phyloP scores from a whole-genome alignment of 805 yeast genomes.

The Cyberlindnera mycetangii region DNA sequence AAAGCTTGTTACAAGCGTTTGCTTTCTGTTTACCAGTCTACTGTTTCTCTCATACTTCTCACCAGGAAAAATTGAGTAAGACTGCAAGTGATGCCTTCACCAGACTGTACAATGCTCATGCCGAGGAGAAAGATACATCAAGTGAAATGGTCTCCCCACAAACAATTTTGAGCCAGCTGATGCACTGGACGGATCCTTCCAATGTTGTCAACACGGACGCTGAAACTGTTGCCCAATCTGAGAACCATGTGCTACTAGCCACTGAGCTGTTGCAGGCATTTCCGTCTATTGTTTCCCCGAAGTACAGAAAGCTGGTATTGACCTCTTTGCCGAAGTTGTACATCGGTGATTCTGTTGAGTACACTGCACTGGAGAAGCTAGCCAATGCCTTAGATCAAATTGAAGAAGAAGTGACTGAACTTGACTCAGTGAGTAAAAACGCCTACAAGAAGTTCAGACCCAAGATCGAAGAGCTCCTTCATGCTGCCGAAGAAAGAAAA shows the following conservation, averaged over 20 bases:
- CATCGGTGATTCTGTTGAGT: slow-evolving; percentile 34
- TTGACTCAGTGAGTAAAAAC: slow-evolving; percentile 35
- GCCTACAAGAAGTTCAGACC: slow-evolving; percentile 32
- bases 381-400: slow-evolving; percentile 28
- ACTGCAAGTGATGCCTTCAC: slow-evolving; percentile 65
- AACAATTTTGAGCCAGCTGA: slow-evolving; percentile 62
- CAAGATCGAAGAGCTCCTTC: slow-evolving; percentile 21
- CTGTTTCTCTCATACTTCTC: slow-evolving; percentile 68
- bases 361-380: slow-evolving; percentile 28
- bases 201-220: slow-evolving; percentile 50
- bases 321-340: slow-evolving; percentile 47
- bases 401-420: slow-evolving; percentile 28
- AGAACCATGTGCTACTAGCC: slow-evolving; percentile 55
- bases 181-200: slow-evolving; percentile 83
- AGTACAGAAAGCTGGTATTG: slow-evolving; percentile 51
- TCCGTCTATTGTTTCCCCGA: slow-evolving; percentile 45
- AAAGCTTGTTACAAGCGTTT: slow-evolving; percentile 70
- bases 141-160: slow-evolving; percentile 37
- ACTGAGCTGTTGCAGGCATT: slow-evolving; percentile 51
- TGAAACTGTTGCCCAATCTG: slow-evolving; percentile 39
- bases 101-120: slow-evolving; percentile 49
- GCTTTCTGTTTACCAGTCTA: slow-evolving; percentile 88
- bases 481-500: slow-evolving; percentile 20
- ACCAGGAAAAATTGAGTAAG: slow-evolving; percentile 63
- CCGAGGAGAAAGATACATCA: slow-evolving; percentile 33